Evolutionary conservation across 495 filamentous ascomycete genomes (phyloP), one percentile per base, ranked within the genome.

Genomic region (Oidiodendron maius): DNA sequence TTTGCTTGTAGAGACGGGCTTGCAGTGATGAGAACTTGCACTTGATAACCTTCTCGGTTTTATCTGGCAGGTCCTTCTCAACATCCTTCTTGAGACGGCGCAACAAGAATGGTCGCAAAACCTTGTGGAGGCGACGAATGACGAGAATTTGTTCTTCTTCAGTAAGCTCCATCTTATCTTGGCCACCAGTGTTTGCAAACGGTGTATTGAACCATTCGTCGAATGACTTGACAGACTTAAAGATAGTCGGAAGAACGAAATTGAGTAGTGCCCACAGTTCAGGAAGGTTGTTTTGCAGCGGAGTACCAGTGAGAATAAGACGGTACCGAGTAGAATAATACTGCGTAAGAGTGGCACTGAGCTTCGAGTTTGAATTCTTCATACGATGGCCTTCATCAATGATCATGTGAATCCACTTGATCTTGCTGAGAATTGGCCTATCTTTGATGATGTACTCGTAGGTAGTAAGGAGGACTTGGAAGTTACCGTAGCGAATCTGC

Each of bases 381-480:
- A 98, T 98, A 60, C 93, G 90, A 67, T 98, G 93, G 66, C 93
- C 93, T 72, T 98, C 93, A 57, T 98, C 93, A 46, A 98, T 95
- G 54, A 98, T 96, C 93, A 98, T 97, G 69, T 98, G 94, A 44
- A 93, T 84, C 93, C 93, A 98, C 65, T 95, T 96, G 62, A 98
- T 86, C 72, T 96, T 97, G 69, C 84, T 89, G 24, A 98, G 72
- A 43, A 98, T 72, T 1, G 91, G 91, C 20, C 91, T 84, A 59
- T 98, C 93, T 71, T 96, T 97, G 72, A 98, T 98, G 65, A 98
- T 95, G 72, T 96, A 98, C 66, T 98, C 93, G 67, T 97, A 98
- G 9, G 93, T 98, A 1, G 93, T 98, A 26, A 98, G 71, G 2
- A 98, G 72, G 47, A 98, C 93, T 64, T 98, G 93, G 77, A 97